Base-by-base conservation (phyloP, 129 eudicot genomes). In the Flaveria trinervia region DNA sequence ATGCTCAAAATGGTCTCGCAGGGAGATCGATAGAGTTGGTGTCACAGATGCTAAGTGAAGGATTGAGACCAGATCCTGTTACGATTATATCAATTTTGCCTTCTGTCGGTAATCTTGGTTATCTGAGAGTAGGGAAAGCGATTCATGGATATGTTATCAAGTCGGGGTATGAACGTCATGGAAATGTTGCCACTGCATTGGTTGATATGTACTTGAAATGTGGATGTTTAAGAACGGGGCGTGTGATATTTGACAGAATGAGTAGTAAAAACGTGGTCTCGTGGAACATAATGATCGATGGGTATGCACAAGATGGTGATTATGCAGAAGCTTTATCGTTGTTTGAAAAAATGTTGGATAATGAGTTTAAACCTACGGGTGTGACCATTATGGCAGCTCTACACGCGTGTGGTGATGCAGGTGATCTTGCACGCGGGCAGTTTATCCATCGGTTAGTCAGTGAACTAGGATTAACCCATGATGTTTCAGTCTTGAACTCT, bases 241-340 rank as follows among this genome's bases (percentile, higher is more conserved):
- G 88, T 7, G 70, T 71, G 62, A 75, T 91, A 39, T 95, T 95
- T 54, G 91, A 95, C 55, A 50, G 72, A 66, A 89, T 91, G 89
- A 59, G 74, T 55, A 18, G 46, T 9, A 89, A 66, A 85, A 91
- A 82, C 5, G 94, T 89, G 46, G 97, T 91, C 39, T 87, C 97
- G 1, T 95, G 97, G 99, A 95, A 91, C 68, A 81, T 90, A 9
- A 87, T 95, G 93, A 91, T 95, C 55, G 94, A 91, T 80, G 97
- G 97, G 1, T 91, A 89, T 83, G 86, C 88, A 1, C 89, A 86
- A 54, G 84, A 45, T 82, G 99, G 96, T 18, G 72, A 95, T 78
- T 81, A 95, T 66, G 80, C 73, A 75, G 99, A 95, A 77, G 96
- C 99, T 17, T 68, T 88, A 83, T 28, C n/a, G 18, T 85, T 95